These are phyloP conservation scores for Aspergillus terreus DNA, from an alignment of 2,329 filamentous ascomycete species.

Conservation along the genomic window DNA sequence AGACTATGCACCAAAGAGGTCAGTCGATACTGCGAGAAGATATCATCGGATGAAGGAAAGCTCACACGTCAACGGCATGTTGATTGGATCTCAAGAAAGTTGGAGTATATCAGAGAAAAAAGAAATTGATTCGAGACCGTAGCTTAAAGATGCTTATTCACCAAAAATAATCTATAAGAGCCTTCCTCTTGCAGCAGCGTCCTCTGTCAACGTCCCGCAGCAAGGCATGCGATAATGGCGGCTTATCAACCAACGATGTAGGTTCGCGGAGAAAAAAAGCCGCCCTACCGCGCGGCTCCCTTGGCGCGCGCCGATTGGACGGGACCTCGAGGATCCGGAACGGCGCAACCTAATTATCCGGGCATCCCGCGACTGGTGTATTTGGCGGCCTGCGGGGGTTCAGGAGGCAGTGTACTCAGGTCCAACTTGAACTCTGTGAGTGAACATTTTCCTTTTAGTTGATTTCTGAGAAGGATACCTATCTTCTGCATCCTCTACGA, in stretches of 20 bases:
- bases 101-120: background rate
- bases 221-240: conserved; percentile 11
- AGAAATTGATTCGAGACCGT: background rate
- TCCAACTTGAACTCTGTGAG: background rate
- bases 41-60: background rate
- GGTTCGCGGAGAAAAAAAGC: conserved; percentile 14
- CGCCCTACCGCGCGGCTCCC: conserved; percentile 17
- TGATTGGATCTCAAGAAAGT: conserved; percentile 7
- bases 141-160: no score
- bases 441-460: background rate
- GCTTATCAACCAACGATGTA: conserved; percentile 13
- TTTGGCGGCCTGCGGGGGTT: conserved; percentile 9
- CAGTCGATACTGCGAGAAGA: background rate
- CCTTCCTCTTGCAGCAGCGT: no score
- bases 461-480: no score
- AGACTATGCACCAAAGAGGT: conserved; percentile 32
- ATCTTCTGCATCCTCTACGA: no score
- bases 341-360: conserved; percentile 21
- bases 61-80: conserved; percentile 40
- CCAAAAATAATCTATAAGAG: no score
- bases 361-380: conserved; percentile 6
- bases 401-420: conserved; percentile 2
- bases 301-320: conserved; percentile 14
- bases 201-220: background rate
- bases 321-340: conserved; percentile 12